Evolutionary conservation across 805 yeast species (phyloP).

Genomic region (Spathaspora girioi): DNA sequence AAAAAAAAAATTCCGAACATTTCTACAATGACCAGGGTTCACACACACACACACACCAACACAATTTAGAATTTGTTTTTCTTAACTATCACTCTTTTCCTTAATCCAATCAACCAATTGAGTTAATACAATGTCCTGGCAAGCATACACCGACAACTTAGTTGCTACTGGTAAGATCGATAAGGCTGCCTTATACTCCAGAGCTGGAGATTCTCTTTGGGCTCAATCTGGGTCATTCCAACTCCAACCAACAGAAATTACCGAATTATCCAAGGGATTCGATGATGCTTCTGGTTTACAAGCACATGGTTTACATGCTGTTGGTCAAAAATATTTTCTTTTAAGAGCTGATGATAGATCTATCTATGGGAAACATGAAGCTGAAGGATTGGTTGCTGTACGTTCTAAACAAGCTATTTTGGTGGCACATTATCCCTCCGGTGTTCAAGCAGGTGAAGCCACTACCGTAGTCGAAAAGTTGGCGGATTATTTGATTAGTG

Average conservation of each 20-base stretch:
- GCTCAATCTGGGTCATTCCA: conserved; percentile 71
- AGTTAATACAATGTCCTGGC: conserved; percentile 27
- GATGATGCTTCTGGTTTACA: conserved; percentile 76
- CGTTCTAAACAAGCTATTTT: conserved; percentile 91
- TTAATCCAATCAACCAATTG: background rate
- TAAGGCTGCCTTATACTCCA: conserved; percentile 88
- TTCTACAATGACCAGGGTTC: background rate
- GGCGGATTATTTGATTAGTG: conserved; percentile 90
- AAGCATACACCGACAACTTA: conserved; percentile 94
- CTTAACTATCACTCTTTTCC: background rate
- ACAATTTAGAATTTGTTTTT: background rate
- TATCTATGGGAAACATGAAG: conserved; percentile 87
- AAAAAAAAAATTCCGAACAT: background rate
- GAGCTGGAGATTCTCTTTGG: conserved; percentile 95
- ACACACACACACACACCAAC: conserved; percentile 1
- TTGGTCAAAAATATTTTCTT: conserved; percentile 82
- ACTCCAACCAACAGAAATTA: conserved; percentile 67
- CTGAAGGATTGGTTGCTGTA: conserved; percentile 84
- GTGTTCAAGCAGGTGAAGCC: conserved; percentile 92
- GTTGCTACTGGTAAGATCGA: conserved; percentile 84
- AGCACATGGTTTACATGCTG: conserved; percentile 80
- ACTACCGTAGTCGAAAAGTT: conserved; percentile 91
- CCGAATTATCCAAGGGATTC: conserved; percentile 73
- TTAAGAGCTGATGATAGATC: conserved; percentile 89
- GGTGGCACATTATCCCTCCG: conserved; percentile 91